Evolutionary conservation across 2,329 filamentous ascomycete species (phyloP).

Genomic region (Cladosporium velox): DNA sequence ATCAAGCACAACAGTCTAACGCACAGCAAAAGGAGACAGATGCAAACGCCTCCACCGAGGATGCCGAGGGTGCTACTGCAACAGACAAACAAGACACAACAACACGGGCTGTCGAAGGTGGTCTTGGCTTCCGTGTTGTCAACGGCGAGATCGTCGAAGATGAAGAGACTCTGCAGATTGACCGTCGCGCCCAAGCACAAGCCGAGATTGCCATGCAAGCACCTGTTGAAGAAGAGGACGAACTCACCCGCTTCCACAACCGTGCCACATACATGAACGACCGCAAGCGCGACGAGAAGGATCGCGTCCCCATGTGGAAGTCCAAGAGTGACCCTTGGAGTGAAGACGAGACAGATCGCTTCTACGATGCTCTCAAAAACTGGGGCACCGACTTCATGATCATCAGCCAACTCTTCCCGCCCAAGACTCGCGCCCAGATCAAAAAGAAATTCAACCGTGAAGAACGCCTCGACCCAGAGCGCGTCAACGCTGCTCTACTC

Average conservation of each 20-base stretch:
- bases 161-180: conserved; percentile 66
- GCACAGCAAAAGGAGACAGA: conserved; percentile 19
- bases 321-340: conserved; percentile 67
- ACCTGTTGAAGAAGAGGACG: conserved; percentile 67
- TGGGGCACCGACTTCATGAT: conserved; percentile 84
- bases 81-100: conserved; percentile 14
- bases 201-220: conserved; percentile 58
- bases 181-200: conserved; percentile 66
- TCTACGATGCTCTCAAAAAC: conserved; percentile 73
- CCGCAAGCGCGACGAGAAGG: conserved; percentile 50
- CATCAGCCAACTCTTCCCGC: conserved; percentile 74
- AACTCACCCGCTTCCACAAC: conserved; percentile 72
- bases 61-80: conserved; percentile 16
- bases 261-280: conserved; percentile 68
- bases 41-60: conserved; percentile 17
- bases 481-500: conserved; percentile 64
- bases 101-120: conserved; percentile 20
- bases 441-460: conserved; percentile 84
- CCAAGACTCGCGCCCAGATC: conserved; percentile 70
- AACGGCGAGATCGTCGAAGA: conserved; percentile 74
- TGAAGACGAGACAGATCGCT: conserved; percentile 69
- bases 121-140: conserved; percentile 57
- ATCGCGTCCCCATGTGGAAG: conserved; percentile 45
- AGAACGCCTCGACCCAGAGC: conserved; percentile 65
- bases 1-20: conserved; percentile 6